These are phyloP conservation scores for Leccinum angustisporum DNA, from an alignment of 1,284 basidiomycete genomes.

Conservation along the genomic window DNA sequence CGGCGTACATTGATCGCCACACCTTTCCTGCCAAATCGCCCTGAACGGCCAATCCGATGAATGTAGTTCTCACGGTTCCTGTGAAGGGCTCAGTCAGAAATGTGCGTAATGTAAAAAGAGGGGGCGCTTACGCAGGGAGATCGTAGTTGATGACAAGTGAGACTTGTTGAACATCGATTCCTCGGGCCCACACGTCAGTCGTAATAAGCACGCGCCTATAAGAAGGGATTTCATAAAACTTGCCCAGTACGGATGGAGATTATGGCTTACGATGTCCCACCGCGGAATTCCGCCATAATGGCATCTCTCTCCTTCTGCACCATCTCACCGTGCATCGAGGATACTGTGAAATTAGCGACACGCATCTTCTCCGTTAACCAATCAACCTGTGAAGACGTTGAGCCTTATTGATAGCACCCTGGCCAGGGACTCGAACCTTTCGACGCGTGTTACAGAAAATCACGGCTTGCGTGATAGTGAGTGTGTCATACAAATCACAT, in stretches of 20 bases:
- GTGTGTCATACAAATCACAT: constrained; percentile 96
- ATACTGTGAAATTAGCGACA: constrained; percentile 94
- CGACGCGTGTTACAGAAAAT: constrained; percentile 99
- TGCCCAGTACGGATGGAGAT: constrained; percentile 10
- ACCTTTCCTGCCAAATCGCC: constrained; percentile 93
- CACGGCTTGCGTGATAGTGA: constrained; percentile 99
- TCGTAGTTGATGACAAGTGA: constrained; percentile 99
- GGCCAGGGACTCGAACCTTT: constrained; percentile 61
- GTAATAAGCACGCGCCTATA: constrained; percentile 89
- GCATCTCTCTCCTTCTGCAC: constrained; percentile 97
- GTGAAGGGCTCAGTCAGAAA: constrained; percentile 18
- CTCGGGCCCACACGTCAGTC: constrained; percentile 98
- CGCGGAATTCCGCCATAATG: constrained; percentile 98
- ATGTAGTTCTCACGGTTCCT: constrained; percentile 99
- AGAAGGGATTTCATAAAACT: constrained; percentile 11
- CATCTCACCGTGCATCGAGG: constrained; percentile 99
- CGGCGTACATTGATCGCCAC: constrained; percentile 82
- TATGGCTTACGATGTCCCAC: constrained; percentile 79
- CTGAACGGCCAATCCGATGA: constrained; percentile 94
- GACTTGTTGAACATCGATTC: constrained; percentile 98
- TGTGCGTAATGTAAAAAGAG: constrained; percentile 11
- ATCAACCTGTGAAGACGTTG: constrained; percentile 69
- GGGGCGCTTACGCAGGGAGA: constrained; percentile 73
- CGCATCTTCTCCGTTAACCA: constrained; percentile 99
- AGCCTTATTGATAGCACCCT: constrained; percentile 8